Evolutionary conservation across 768 basidiomycete genomes (phyloP), one percentile per base, ranked within the genome.

Genomic region (Suillus variegatus): DNA sequence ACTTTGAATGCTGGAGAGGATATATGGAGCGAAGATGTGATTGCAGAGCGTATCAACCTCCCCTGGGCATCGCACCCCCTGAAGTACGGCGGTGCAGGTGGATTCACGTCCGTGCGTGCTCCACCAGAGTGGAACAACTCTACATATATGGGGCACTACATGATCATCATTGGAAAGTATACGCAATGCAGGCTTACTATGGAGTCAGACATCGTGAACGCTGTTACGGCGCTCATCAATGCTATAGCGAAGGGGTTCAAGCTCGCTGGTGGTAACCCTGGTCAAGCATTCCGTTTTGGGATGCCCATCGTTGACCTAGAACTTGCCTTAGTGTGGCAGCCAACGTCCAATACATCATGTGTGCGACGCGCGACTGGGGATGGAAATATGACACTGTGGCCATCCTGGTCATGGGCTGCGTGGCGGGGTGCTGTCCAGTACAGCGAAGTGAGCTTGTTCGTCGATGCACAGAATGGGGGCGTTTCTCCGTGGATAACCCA

Each of bases 391-490:
- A n/a, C 65, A 1, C 28, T 14, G 40, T 74, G 66, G 63, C 72
- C 71, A 6, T 73, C 73, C 18, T 73, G 72, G 72, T 71, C 73
- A 16, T 73, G 72, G 69, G 65, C 73, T 6, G 72, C 69, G 2
- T 73, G 72, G 73, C 68, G 55, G 32, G 73, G 73, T 46, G 71
- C 69, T 10, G 61, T 67, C 16, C 52, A 9, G 22, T 66, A 66
- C 35, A 62, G 8, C n/a, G 57, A 41, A 25, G 40, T 28, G 18
- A 41, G 9, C 10, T 9, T 41, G 20, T 36, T 55, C 35, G 20
- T 55, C 35, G 35, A 35, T 13, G 10, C 12, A 13, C 54, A n/a
- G 10, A 0, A 20, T 6, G 54, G 54, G 32, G 54, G 32, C 20
- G 3, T 35, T 35, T 55, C 54, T 35, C 54, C 54, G 28, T 32